phyloP scores from a whole-genome alignment of 1,284 basidiomycete species.

The Agaricales sp. region DNA sequence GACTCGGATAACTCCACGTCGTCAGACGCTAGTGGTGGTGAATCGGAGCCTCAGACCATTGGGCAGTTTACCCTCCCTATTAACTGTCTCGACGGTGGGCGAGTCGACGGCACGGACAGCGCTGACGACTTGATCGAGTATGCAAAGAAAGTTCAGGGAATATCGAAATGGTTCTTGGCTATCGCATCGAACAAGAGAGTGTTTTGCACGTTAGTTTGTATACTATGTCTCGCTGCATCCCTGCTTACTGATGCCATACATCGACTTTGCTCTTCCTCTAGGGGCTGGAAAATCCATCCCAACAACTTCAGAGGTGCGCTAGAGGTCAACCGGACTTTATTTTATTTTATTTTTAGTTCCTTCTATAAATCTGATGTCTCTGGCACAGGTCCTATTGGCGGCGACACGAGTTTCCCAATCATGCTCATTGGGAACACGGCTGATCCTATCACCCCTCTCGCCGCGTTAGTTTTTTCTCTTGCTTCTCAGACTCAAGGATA shows the following conservation, averaged over 20 bases:
- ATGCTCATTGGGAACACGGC: slow-evolving; percentile 11
- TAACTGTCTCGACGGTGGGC: not conserved
- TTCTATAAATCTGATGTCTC: not conserved
- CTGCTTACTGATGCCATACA: no score
- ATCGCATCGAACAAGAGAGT: not conserved
- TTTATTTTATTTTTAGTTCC: not conserved
- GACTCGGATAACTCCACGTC: no score
- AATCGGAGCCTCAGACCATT: no score
- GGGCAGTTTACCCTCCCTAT: not conserved
- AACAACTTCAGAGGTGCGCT: not conserved
- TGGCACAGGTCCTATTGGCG: slow-evolving; percentile 2
- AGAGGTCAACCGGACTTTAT: no score
- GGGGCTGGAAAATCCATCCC: not conserved
- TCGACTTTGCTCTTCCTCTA: not conserved
- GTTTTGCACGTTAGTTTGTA: not conserved
- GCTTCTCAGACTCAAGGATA: not conserved
- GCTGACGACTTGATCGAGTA: not conserved
- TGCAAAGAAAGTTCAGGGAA: not conserved
- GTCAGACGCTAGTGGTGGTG: no score
- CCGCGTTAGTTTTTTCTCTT: slow-evolving; percentile 5
- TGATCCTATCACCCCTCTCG: slow-evolving; percentile 11
- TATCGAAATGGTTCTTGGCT: not conserved
- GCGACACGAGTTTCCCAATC: slow-evolving; percentile 8
- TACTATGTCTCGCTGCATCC: not conserved
- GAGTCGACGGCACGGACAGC: not conserved